Evolutionary conservation across 768 basidiomycete genomes (phyloP).

Genomic region (Suillus brevipes): DNA sequence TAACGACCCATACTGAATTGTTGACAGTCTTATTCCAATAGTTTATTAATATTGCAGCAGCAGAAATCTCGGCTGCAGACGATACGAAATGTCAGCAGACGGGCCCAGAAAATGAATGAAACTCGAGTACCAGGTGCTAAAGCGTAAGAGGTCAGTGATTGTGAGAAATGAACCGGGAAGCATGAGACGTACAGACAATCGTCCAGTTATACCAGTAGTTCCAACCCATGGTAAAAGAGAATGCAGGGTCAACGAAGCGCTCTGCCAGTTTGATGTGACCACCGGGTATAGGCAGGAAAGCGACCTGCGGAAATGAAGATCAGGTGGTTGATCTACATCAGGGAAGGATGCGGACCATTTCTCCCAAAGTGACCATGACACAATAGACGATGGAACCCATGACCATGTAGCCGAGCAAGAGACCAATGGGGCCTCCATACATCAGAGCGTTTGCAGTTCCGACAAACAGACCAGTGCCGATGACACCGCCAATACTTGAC

Average conservation of each 20-base stretch:
- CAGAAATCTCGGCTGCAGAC: slow-evolving; percentile 31
- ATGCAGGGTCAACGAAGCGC: slow-evolving; percentile 77
- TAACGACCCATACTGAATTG: slow-evolving; percentile 77
- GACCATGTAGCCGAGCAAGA: slow-evolving; percentile 66
- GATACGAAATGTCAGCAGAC: slow-evolving; percentile 7
- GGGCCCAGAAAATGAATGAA: not conserved
- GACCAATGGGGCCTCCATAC: slow-evolving; percentile 70
- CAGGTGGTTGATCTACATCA: slow-evolving; percentile 29
- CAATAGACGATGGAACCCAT: slow-evolving; percentile 70
- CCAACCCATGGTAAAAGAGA: slow-evolving; percentile 59
- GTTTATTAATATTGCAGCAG: slow-evolving; percentile 70
- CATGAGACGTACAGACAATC: slow-evolving; percentile 19
- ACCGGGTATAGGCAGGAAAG: slow-evolving; percentile 76
- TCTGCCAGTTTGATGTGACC: slow-evolving; percentile 81
- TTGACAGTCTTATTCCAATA: slow-evolving; percentile 63
- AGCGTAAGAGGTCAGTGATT: slow-evolving; percentile 27
- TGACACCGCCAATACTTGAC: slow-evolving; percentile 59
- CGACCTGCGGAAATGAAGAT: slow-evolving; percentile 62
- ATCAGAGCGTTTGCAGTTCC: slow-evolving; percentile 54
- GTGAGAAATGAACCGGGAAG: not conserved
- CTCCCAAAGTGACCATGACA: slow-evolving; percentile 66
- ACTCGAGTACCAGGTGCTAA: not conserved
- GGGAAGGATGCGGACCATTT: slow-evolving; percentile 72
- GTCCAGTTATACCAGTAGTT: slow-evolving; percentile 50
- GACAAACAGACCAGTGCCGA: slow-evolving; percentile 63